These are phyloP conservation scores for Hanseniaspora vineae DNA, from an alignment of 805 yeast species.

Conservation along the genomic window DNA sequence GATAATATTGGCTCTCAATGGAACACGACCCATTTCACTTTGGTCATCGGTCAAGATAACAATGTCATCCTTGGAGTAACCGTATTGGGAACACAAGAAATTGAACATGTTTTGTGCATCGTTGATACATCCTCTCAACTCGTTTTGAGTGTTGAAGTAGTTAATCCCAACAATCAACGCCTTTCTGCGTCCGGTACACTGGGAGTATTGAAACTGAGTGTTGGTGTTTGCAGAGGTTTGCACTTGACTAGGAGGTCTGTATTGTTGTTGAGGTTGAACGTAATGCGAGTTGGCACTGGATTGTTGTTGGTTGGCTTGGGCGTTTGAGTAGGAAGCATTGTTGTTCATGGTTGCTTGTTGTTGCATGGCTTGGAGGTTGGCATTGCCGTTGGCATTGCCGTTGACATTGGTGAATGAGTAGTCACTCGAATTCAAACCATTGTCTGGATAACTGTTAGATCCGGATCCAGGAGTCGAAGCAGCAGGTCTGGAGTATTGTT, in stretches of 20 bases:
- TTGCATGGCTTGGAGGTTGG: constrained; percentile 4
- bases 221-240: constrained; percentile 11
- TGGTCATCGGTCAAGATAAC: constrained; percentile 50
- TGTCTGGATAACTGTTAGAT: constrained; percentile 5
- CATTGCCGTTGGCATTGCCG: constrained; percentile 4
- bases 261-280: constrained; percentile 12
- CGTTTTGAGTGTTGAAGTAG: constrained; percentile 51
- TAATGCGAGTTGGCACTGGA: constrained; percentile 4
- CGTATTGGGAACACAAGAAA: constrained; percentile 30
- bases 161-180: constrained; percentile 72
- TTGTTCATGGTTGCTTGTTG: constrained; percentile 8
- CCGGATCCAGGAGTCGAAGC: constrained; percentile 7
- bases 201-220: constrained; percentile 43
- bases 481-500: constrained; percentile 10
- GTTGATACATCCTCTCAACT: constrained; percentile 67
- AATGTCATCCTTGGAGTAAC: constrained; percentile 41
- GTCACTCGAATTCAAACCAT: constrained; percentile 6
- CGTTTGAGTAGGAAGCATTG: not conserved
- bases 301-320: constrained; percentile 3
- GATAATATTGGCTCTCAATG: constrained; percentile 57
- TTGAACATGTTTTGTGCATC: constrained; percentile 47
- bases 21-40: constrained; percentile 33
- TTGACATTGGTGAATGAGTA: constrained; percentile 14
- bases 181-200: constrained; percentile 59
- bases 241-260: constrained; percentile 13